These are phyloP conservation scores for Geranomyces variabilis DNA, from an alignment of 192 early-diverging fungal species.

Conservation along the genomic window DNA sequence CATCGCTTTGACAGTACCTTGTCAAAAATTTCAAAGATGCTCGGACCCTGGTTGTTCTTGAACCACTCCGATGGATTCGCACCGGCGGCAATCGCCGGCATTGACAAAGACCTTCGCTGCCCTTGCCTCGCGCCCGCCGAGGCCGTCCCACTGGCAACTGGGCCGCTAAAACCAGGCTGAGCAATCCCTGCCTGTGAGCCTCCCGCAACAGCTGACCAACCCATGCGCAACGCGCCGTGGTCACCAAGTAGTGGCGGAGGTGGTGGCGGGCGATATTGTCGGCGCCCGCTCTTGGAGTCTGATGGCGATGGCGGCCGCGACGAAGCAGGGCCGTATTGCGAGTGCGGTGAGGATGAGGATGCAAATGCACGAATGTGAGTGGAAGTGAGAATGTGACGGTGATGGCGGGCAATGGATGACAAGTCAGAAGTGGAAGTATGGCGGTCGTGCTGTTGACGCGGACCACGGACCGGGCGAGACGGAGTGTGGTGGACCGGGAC, in stretches of 20 bases:
- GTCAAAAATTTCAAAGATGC: constrained; percentile 39
- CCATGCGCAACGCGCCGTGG: too few species aligned
- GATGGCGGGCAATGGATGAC: too few species aligned
- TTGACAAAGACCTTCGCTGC: constrained; percentile 27
- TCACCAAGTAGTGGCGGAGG: neutral
- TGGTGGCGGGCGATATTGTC: neutral
- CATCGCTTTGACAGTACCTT: too few species aligned
- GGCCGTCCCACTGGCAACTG: neutral
- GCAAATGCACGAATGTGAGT: neutral
- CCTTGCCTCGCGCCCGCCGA: neutral
- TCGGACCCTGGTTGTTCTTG: constrained; percentile 19
- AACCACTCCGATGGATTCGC: constrained; percentile 28
- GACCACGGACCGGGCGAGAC: too few species aligned
- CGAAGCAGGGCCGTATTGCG: neutral
- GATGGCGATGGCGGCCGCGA: constrained; percentile 15
- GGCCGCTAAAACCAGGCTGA: neutral
- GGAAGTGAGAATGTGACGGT: too few species aligned
- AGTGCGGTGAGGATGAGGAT: neutral
- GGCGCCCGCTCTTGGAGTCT: neutral
- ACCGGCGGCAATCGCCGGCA: constrained; percentile 28
- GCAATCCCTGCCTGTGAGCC: neutral
- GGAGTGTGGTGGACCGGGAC: too few species aligned
- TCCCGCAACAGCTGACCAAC: neutral
- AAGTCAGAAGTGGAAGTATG: too few species aligned
- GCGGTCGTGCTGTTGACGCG: too few species aligned